Evolutionary conservation across 805 yeast species (phyloP), one percentile per base, ranked within the genome.

Genomic region (Hanseniaspora vineae): DNA sequence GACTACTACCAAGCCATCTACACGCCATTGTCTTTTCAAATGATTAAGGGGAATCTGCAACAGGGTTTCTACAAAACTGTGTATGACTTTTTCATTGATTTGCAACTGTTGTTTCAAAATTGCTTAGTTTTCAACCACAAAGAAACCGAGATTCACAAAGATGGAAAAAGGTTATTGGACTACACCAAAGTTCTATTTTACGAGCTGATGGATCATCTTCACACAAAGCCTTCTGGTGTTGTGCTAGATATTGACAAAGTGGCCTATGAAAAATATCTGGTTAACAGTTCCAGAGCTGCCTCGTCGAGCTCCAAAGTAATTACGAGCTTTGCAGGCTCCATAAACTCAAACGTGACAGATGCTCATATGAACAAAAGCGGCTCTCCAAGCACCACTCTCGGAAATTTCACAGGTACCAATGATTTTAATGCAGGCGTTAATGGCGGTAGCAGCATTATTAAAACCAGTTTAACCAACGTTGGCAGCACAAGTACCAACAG

Each of bases 111-210:
- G 13, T 88, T 89, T 66, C 58, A 70, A 42, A 92, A 92, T 64
- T 95, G 97, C 1, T 78, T 78, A 58, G 61, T 72, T 1, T 90
- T 80, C 64, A 90, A 89, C 62, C 83, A 79, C 50, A 83, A 83
- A 46, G 77, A 75, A 1, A 77, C 92, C 46, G 70, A 77, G 46
- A 80, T 89, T 39, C 78, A 79, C 58, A 76, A 76, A 50, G 94
- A 87, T 64, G 81, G 97, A 0, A 65, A 61, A 37, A 72, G 74
- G 42, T 70, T 92, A 46, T 71, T 76, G 51, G 70, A 69, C 31
- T 71, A 70, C 50, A 78, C 82, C 53, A 66, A 69, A 37, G 66
- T 58, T 40, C 32, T 62, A 32, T 54, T 62, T 18, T 53, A 56
- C 19, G 46, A 52, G 15, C 49, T 53, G 11, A 57, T 64, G 32